These are phyloP conservation scores for Hypoxylon rubiginosum DNA, from an alignment of 2,329 filamentous ascomycete genomes.

Conservation along the genomic window DNA sequence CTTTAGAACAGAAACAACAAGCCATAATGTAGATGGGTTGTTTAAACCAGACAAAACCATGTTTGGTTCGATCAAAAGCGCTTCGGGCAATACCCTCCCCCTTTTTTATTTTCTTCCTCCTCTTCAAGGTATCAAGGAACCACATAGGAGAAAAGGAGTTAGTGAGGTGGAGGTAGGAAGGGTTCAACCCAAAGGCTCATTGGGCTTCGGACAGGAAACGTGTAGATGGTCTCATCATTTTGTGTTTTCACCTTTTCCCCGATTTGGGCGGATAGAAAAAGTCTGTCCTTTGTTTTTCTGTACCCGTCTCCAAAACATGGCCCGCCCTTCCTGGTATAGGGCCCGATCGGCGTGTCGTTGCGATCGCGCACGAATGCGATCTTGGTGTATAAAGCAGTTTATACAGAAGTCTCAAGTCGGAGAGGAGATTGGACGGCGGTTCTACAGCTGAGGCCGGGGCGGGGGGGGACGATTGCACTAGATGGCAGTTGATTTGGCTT, in stretches of 20 bases:
- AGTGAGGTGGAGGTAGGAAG: conserved; percentile 10
- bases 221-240: conserved; percentile 11
- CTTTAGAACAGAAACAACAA: neutral
- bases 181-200: conserved; percentile 1
- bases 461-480: neutral
- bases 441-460: neutral
- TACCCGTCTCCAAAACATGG: neutral
- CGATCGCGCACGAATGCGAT: neutral
- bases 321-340: neutral
- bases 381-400: neutral
- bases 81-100: neutral
- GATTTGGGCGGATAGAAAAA: conserved; percentile 18
- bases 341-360: neutral
- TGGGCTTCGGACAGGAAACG: conserved; percentile 6
- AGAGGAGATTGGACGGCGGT: neutral
- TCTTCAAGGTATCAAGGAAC: conserved; percentile 1
- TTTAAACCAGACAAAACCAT: neutral
- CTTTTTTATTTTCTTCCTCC: conserved; percentile 1
- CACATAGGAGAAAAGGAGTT: conserved; percentile 15
- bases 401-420: neutral
- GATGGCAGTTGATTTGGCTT: neutral
- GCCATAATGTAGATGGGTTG: neutral
- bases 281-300: conserved; percentile 11
- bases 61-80: neutral
- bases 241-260: conserved; percentile 6